Evolutionary conservation across 2,329 filamentous ascomycete genomes (phyloP).

Genomic region (Westerdykella aurantiaca): DNA sequence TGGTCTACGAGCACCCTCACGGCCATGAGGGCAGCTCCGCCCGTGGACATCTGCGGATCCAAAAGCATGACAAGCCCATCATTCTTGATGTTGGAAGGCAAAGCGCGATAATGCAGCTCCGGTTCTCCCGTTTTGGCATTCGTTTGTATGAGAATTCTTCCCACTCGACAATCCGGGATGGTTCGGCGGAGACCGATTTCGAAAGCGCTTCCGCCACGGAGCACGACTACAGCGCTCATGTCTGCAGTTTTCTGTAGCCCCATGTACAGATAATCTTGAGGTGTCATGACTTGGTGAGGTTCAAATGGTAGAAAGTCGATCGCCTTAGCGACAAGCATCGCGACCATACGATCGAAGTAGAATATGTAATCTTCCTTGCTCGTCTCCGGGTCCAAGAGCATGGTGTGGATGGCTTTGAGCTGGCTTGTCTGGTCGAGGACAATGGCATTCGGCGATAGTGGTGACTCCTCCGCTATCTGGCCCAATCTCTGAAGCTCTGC

Average conservation of each 20-base stretch:
- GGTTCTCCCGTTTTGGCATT: conserved; percentile 68
- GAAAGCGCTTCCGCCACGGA: conserved; percentile 82
- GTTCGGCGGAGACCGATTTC: conserved; percentile 84
- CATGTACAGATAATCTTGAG: conserved; percentile 61
- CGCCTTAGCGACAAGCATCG: conserved; percentile 71
- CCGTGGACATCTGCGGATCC: conserved; percentile 91
- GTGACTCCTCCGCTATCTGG: conserved; percentile 61
- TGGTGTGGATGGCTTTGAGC: conserved; percentile 80
- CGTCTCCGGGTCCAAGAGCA: conserved; percentile 75
- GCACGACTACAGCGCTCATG: conserved; percentile 66
- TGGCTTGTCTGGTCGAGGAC: conserved; percentile 73
- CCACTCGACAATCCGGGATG: conserved; percentile 86
- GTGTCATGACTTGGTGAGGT: conserved; percentile 60
- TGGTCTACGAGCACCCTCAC: conserved; percentile 94
- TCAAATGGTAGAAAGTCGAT: conserved; percentile 57
- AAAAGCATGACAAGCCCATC: conserved; percentile 80
- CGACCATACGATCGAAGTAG: conserved; percentile 86
- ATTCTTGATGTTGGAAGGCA: conserved; percentile 63
- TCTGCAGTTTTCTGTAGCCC: conserved; percentile 67
- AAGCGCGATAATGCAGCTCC: conserved; percentile 81
- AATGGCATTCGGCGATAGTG: conserved; percentile 68
- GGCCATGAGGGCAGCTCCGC: conserved; percentile 83
- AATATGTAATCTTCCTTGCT: conserved; percentile 89
- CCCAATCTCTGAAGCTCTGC: conserved; percentile 73
- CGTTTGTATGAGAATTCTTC: conserved; percentile 85